Conservation (phyloP, 345 rosid species). For the Eucalyptus polybractea region DNA sequence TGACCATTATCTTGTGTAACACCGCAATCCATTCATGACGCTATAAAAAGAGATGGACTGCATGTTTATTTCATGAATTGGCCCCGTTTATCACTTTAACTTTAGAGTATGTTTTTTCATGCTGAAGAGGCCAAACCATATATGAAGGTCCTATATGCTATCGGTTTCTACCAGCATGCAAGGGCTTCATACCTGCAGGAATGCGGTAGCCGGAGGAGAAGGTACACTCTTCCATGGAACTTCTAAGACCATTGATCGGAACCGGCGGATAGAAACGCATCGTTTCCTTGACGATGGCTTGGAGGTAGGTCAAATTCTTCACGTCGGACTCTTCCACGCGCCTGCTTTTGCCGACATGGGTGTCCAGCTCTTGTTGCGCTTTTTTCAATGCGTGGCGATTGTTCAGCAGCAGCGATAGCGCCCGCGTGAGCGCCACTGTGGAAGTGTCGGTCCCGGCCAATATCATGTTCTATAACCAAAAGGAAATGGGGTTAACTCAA, state of each 20-base stretch:
- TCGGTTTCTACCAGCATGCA: neutral
- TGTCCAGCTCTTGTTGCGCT: constrained; percentile 10
- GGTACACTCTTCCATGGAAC: constrained; percentile 7
- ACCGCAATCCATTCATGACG: neutral
- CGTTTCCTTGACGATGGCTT: constrained; percentile 12
- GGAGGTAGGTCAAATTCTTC: constrained; percentile 1
- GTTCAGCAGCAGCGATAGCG: constrained; percentile 12
- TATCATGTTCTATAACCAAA: constrained; percentile 3
- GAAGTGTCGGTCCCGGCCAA: constrained; percentile 14
- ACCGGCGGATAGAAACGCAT: constrained; percentile 5
- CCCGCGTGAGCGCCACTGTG: constrained; percentile 12
- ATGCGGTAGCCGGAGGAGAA: constrained; percentile 3
- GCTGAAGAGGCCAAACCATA: neutral
- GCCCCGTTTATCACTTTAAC: neutral
- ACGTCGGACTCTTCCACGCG: constrained; percentile 10
- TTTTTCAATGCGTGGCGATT: constrained; percentile 1
- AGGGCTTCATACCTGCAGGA: neutral
- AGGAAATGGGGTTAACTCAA: neutral
- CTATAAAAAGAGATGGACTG: neutral
- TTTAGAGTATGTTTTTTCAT: neutral
- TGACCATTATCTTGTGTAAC: neutral
- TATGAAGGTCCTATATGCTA: neutral
- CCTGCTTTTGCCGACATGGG: constrained; percentile 2
- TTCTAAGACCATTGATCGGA: neutral
- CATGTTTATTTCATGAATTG: neutral